These are phyloP conservation scores for Fonsecaea multimorphosa DNA, from an alignment of 2,329 filamentous ascomycete genomes.

Conservation along the genomic window DNA sequence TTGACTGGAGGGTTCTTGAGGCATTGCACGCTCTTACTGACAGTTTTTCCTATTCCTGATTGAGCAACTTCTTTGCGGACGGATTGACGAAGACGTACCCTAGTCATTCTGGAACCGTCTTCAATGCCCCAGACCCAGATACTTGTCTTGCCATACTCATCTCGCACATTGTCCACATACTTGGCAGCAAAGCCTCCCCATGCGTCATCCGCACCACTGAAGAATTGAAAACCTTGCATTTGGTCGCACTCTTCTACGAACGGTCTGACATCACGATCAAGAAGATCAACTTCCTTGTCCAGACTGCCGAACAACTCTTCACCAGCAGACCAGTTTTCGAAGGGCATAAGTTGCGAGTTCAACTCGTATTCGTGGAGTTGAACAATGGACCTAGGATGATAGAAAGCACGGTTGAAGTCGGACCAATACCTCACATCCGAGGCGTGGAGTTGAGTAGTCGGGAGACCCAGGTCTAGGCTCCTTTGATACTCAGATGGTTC, in stretches of 20 bases:
- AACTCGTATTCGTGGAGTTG: constrained; percentile 88
- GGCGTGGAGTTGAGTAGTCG: constrained; percentile 68
- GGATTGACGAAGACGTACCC: constrained; percentile 52
- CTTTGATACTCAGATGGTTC: constrained; percentile 76
- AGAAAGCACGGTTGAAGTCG: constrained; percentile 91
- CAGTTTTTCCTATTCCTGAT: constrained; percentile 58
- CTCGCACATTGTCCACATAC: constrained; percentile 78
- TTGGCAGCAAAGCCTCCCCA: constrained; percentile 79
- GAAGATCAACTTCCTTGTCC: constrained; percentile 80
- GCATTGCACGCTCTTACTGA: constrained; percentile 73
- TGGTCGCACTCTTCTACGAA: constrained; percentile 94
- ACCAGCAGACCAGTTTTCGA: constrained; percentile 76
- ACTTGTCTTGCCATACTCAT: constrained; percentile 87
- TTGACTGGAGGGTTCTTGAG: constrained; percentile 71
- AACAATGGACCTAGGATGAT: constrained; percentile 84
- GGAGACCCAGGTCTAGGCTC: constrained; percentile 73
- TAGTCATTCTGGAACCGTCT: constrained; percentile 61
- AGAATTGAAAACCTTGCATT: constrained; percentile 83
- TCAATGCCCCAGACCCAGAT: constrained; percentile 89
- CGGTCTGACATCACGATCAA: constrained; percentile 86
- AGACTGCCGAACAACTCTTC: constrained; percentile 75
- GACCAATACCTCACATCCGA: constrained; percentile 92
- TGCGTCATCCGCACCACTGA: constrained; percentile 74
- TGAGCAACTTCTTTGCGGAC: constrained; percentile 11
- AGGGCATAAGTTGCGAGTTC: constrained; percentile 78